Base-by-base conservation (phyloP, 108 stramenopile genomes). In the Pseudonitzschia multistriata region DNA sequence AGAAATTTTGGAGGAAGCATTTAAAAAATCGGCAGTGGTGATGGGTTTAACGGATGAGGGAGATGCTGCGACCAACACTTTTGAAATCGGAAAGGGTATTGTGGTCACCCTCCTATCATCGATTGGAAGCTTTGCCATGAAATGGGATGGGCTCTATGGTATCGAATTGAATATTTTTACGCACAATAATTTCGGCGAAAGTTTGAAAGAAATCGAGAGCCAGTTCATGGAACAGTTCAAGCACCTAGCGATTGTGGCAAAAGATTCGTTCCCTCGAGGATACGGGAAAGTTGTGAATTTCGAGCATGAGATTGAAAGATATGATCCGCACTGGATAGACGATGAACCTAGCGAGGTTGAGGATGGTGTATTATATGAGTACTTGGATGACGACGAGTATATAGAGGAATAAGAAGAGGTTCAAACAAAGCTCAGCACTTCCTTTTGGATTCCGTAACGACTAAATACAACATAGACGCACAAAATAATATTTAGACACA, bases 91-190 rank as follows among this genome's bases (percentile, higher is more conserved):
- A n/a, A 70, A 93, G 27, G 92, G 92, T 39, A 53, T 60, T 31
- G 55, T 86, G 11, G 66, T 67, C 37, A 66, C 79, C 55, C 76
- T 70, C 5, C 53, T 79, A 45, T 76, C 72, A 29, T 56, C 70
- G 0, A 40, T 59, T 36, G 89, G 81, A 24, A 82, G 71, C 39
- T 53, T 76, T 3, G 55, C 68, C 17, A 60, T 83, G 19, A 73
- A 82, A 21, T 90, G 87, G 86, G 85, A 90, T 74, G 89, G 89
- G 19, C 49, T 54, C 24, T 50, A 37, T 17, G 74, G 75, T 34
- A 60, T 90, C 55, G 82, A 85, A 47, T 52, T 88, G 29, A 90
- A 90, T 52, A 52, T 86, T 17, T 88, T 88, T 68, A 8, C 37
- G 21, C 21, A 21, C 25, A 19, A 29, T 14, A 10, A 52, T 19